Evolutionary conservation across 2,329 filamentous ascomycete genomes (phyloP), one percentile per base, ranked within the genome.

Genomic region (Diaporthe capsici): DNA sequence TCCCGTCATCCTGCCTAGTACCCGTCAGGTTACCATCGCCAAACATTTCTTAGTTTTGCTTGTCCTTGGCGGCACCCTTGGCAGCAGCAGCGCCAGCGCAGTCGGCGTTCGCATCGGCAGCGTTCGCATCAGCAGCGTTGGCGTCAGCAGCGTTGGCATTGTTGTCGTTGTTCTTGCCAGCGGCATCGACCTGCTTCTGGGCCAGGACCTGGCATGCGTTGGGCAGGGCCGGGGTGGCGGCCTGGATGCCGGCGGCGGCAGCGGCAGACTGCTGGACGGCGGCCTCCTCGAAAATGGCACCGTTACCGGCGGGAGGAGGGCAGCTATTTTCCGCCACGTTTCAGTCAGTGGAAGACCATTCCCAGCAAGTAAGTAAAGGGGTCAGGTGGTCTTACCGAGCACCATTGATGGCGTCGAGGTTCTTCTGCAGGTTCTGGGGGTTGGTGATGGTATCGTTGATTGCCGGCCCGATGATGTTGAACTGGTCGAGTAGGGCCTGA

Each of bases 201-300:
- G 61, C 72, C 9, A 58, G 51, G 31, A 22, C 42, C 39, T 44
- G 49, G 53, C 72, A 74, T 25, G 63, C 72, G 2, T 68, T 49
- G 12, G 72, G 72, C 28, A 74, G 28, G 53, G 67, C 51, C 22
- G 72, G 72, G 4, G 57, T 10, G 10, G 37, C 31, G 37, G 72
- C 72, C 42, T 51, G 25, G 15, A 70, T 25, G 42, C 72, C 72
- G 15, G 39, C 72, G 25, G 61, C 72, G 31, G 39, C 7, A 17
- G 72, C 72, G 22, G 72, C 72, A 8, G 72, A 68, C 72, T 70
- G 51, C 72, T 74, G 72, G 20, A 74, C 72, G n/a, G 72, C 72
- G n/a, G 42, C 72, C 63, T 74, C 72, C 53, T 74, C 72, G 20
- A 70, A 70, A 22, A 74, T 74, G 31, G 72, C 72, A 60, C 72